Base-by-base conservation (phyloP, 2,329 filamentous ascomycete genomes). In the Teratosphaeria pseudoeucalypti region DNA sequence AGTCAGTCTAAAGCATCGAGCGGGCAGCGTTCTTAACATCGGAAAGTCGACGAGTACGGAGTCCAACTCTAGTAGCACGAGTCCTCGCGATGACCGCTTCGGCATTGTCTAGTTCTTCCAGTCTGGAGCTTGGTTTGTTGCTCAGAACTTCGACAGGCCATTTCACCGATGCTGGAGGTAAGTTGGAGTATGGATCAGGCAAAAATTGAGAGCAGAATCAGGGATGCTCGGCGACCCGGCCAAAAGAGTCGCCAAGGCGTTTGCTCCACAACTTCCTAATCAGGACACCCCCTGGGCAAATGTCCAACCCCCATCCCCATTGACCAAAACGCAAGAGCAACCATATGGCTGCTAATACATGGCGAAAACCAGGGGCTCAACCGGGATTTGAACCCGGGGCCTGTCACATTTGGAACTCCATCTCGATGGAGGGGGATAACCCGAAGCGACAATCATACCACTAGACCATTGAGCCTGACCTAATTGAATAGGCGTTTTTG, bases 391-490 rank as follows among this genome's bases (percentile, higher is more conserved):
- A 49, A 19, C 43, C 43, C 43, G 43, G 43, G 43, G 19, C 43
- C 23, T 43, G 37, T 23, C 23, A 23, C 23, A 23, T 23, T 23
- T 23, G 23, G 23, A 23, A 1, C 23, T 23, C 23, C 23, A 2
- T n/a, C 1, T 23, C 1, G 23, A 23, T 1, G 23, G 23, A 23
- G 23, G 2, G 23, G 23, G 34, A 5, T 16, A 47, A 23, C 55
- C 55, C 55, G 55, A 56, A 56, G 55, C 55, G 55, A 59, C 57
- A 59, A 59, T 59, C 57, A 59, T 59, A 59, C 57, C 57, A 59
- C 57, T 59, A 59, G 57, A 59, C 57, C 57, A 59, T 34, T 27
- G 29, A 52, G 37, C 57, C 57, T 6, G 4, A n/a, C 1, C n/a
- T 49, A n/a, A 49, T 49, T 49, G n/a, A 3, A 23, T 49, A n/a